Conservation (phyloP, 345 rosid genomes). For the Eucalyptus paniculata region DNA sequence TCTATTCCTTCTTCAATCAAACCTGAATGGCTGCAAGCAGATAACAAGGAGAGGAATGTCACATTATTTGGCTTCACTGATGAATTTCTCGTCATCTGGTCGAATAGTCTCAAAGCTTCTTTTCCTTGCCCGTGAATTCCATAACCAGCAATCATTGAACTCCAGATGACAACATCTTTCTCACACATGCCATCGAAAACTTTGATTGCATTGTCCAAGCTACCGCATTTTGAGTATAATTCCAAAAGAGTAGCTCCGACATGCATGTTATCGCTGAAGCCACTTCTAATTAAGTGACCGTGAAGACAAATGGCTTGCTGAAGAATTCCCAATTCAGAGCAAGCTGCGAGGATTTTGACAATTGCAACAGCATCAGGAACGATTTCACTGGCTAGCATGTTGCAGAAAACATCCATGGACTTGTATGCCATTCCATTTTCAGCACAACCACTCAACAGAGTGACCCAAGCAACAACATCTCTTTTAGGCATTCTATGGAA, state of each 20-base stretch:
- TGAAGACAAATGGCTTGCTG: slow-evolving; percentile 43
- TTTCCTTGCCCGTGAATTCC: slow-evolving; percentile 37
- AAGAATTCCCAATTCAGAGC: slow-evolving; percentile 36
- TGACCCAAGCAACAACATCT: slow-evolving; percentile 55
- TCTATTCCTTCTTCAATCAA: slow-evolving; percentile 28
- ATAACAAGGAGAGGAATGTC: slow-evolving; percentile 36
- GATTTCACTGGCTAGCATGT: slow-evolving; percentile 16
- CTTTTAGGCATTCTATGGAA: slow-evolving; percentile 29
- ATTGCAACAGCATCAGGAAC: slow-evolving; percentile 46
- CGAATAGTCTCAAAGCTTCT: slow-evolving; percentile 25
- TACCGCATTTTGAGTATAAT: slow-evolving; percentile 50
- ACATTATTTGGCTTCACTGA: slow-evolving; percentile 34
- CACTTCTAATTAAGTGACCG: slow-evolving; percentile 24
- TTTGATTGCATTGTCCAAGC: slow-evolving; percentile 16
- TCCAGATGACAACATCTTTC: slow-evolving; percentile 47
- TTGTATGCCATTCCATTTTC: slow-evolving; percentile 30
- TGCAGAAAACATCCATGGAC: slow-evolving; percentile 21
- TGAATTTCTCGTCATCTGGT: slow-evolving; percentile 18
- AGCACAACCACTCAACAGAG: slow-evolving; percentile 41
- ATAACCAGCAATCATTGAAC: slow-evolving; percentile 45
- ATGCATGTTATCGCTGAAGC: slow-evolving; percentile 22
- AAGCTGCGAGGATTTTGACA: slow-evolving; percentile 43
- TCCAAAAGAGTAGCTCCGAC: slow-evolving; percentile 40
- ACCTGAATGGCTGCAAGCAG: slow-evolving; percentile 58
- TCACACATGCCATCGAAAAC: slow-evolving; percentile 18